A percentile compares a stretch with the other conserved stretches of the same genome.
phyloP scores from a whole-genome alignment of 1,284 basidiomycete species.

The Dichomitus squalens region DNA sequence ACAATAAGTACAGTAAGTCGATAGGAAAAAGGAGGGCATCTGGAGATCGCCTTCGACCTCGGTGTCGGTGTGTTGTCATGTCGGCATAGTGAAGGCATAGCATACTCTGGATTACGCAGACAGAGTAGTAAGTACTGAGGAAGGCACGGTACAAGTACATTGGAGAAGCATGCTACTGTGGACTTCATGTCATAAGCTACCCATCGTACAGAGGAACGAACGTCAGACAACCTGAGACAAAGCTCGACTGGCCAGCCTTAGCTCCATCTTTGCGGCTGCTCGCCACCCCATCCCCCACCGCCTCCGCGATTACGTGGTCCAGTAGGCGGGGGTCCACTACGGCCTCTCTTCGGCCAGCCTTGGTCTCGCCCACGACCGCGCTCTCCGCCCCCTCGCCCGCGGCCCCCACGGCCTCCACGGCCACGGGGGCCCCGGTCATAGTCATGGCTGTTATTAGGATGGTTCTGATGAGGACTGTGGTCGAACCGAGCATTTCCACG shows the following conservation, averaged over 20 bases:
- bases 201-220: neutral
- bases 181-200: neutral
- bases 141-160: too few species aligned
- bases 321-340: conserved; percentile 21
- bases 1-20: too few species aligned
- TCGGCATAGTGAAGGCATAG: neutral
- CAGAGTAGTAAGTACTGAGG: neutral
- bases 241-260: conserved; percentile 5
- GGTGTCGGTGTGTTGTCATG: too few species aligned
- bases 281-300: conserved; percentile 21
- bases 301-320: conserved; percentile 20
- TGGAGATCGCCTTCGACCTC: too few species aligned
- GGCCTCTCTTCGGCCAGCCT: conserved; percentile 50
- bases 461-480: neutral
- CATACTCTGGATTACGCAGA: neutral
- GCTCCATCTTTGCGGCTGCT: conserved; percentile 18
- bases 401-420: conserved; percentile 39
- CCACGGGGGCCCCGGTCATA: conserved; percentile 28
- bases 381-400: conserved; percentile 21
- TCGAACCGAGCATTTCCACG: neutral
- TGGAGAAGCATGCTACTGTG: neutral
- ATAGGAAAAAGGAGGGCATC: too few species aligned
- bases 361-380: conserved; percentile 49
- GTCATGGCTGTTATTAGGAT: neutral
- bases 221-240: neutral